phyloP scores from a whole-genome alignment of 257 asterid genomes.

The Linaria vulgaris region DNA sequence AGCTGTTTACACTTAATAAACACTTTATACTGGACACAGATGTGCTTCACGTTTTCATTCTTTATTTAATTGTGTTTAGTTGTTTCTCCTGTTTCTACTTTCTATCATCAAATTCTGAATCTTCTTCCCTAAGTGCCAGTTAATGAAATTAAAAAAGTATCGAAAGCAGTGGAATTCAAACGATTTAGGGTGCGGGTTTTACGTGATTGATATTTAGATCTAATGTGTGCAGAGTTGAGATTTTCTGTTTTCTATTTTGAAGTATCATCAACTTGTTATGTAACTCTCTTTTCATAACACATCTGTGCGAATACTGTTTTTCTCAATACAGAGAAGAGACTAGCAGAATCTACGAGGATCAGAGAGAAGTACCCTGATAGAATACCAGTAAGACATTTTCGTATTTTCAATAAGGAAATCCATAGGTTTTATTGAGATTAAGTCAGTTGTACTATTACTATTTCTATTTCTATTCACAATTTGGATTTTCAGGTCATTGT shows the following conservation, averaged over 20 bases:
- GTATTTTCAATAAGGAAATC: neutral
- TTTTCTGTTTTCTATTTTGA: neutral
- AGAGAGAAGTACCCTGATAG: constrained; percentile 77
- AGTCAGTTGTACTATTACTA: neutral
- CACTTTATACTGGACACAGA: neutral
- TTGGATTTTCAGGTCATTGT: constrained; percentile 53
- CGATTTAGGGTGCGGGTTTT: neutral
- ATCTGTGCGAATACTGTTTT: constrained; percentile 6
- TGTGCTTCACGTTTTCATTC: neutral
- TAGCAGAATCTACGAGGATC: constrained; percentile 65
- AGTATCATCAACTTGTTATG: constrained; percentile 3
- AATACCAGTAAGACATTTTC: constrained; percentile 52
- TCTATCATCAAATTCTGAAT: neutral
- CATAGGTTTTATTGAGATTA: neutral
- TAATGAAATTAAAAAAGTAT: neutral
- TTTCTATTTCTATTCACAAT: neutral
- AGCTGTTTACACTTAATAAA: neutral
- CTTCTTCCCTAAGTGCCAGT: neutral
- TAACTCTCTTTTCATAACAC: neutral
- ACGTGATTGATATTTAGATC: neutral
- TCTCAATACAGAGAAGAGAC: constrained; percentile 51
- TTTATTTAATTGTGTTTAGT: neutral
- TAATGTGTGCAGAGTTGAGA: neutral
- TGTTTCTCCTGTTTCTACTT: neutral
- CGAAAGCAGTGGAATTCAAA: too few relatives aligned